Evolutionary conservation across 78 protist species (phyloP).

Genomic region (Planoprotostelium fungivorum): DNA sequence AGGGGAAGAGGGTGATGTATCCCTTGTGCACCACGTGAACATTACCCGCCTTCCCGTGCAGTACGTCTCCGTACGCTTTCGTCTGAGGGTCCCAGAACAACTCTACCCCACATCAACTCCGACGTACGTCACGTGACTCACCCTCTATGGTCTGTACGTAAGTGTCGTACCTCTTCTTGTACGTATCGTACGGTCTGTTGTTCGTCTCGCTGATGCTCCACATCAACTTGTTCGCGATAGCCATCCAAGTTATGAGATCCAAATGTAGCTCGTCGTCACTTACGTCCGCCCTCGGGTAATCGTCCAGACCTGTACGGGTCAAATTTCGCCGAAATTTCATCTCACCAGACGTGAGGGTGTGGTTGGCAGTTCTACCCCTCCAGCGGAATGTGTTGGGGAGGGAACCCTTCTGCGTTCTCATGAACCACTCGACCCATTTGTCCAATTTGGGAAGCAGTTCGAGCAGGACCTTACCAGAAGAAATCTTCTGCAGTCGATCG

Average conservation of each 20-base stretch:
- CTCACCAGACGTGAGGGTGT: constrained; percentile 71
- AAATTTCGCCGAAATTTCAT: not conserved
- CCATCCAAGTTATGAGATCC: constrained; percentile 82
- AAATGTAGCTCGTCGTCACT: constrained; percentile 69
- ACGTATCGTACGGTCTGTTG: not conserved
- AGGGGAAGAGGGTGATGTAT: constrained; percentile 9
- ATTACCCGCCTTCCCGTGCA: not conserved
- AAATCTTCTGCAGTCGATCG: not conserved
- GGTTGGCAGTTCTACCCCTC: constrained; percentile 72
- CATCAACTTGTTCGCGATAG: constrained; percentile 22
- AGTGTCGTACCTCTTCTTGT: not conserved
- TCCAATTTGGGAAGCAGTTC: constrained; percentile 1
- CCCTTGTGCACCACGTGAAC: not conserved
- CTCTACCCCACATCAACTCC: not conserved
- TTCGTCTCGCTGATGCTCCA: not conserved
- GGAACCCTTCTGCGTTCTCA: constrained; percentile 31
- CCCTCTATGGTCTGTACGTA: not conserved
- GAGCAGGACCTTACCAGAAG: not conserved
- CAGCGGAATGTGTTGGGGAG: constrained; percentile 55
- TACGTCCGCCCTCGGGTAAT: constrained; percentile 76
- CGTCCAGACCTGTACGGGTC: constrained; percentile 65
- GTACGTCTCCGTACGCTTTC: not conserved
- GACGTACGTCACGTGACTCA: not conserved
- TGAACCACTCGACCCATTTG: constrained; percentile 23
- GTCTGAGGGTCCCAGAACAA: not conserved